These are phyloP conservation scores for Neodidymelliopsis sp. DNA, from an alignment of 2,329 filamentous ascomycete species.

Conservation along the genomic window DNA sequence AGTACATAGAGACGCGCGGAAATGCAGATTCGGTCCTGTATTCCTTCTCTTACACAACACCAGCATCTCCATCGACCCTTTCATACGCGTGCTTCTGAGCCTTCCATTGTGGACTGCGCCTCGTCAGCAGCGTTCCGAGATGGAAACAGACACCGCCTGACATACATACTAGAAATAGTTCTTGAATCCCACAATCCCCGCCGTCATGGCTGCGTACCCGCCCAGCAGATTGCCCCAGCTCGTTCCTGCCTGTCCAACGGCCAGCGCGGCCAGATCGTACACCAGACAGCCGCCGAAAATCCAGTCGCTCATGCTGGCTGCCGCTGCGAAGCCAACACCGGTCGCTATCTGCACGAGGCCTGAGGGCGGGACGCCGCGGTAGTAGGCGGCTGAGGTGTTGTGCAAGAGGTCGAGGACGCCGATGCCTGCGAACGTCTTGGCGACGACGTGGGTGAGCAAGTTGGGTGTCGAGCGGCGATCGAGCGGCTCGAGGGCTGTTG, in stretches of 20 bases:
- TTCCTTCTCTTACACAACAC: conserved; percentile 1
- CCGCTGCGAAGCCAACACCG: conserved; percentile 60
- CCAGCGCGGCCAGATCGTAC: conserved; percentile 64
- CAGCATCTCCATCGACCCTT: conserved; percentile 22
- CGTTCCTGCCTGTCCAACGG: conserved; percentile 59
- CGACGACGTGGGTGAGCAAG: conserved; percentile 65
- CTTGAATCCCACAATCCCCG: conserved; percentile 61
- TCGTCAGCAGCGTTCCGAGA: conserved; percentile 28
- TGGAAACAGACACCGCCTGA: not conserved
- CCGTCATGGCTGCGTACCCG: conserved; percentile 60
- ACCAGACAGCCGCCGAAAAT: conserved; percentile 67
- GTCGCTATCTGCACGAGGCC: conserved; percentile 60
- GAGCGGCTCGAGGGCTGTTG: conserved; percentile 58
- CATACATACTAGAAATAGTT: conserved; percentile 60
- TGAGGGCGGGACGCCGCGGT: conserved; percentile 57
- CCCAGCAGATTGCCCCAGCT: conserved; percentile 62
- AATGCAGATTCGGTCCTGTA: not conserved
- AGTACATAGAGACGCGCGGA: not conserved
- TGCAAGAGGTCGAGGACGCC: conserved; percentile 67
- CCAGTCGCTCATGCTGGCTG: conserved; percentile 63
- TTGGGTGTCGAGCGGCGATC: conserved; percentile 58
- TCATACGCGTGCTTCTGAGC: conserved; percentile 29
- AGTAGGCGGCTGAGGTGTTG: conserved; percentile 65
- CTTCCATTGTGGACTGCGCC: conserved; percentile 35
- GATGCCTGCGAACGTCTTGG: conserved; percentile 68